Conservation (phyloP, 1,139 yeast species). For the Pichia sp. region DNA sequence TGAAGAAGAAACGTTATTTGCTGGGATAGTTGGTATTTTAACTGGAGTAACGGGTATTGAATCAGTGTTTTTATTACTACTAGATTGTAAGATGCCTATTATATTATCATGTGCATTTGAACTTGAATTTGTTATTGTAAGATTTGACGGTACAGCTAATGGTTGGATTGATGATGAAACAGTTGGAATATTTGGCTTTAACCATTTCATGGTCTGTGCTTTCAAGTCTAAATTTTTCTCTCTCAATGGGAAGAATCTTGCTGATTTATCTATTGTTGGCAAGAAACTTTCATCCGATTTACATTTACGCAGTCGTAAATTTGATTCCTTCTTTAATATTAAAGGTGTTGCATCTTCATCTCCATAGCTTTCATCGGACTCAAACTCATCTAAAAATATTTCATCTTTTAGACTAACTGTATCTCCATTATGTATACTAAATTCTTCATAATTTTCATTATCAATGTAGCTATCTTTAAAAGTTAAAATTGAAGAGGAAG, state of each 20-base stretch:
- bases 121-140: neutral
- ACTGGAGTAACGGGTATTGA: constrained; percentile 7
- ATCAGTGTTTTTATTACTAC: constrained; percentile 6
- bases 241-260: constrained; percentile 2
- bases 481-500: constrained; percentile 28
- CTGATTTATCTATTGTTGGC: constrained; percentile 8
- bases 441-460: neutral
- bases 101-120: constrained; percentile 16
- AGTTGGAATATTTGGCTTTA: constrained; percentile 23
- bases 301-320: constrained; percentile 27
- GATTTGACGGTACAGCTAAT: neutral
- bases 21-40: neutral
- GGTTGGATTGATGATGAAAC: constrained; percentile 16
- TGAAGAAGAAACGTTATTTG: neutral
- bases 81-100: constrained; percentile 13
- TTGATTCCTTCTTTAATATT: constrained; percentile 17
- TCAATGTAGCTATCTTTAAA: constrained; percentile 22
- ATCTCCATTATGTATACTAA: neutral
- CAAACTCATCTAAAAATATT: constrained; percentile 5
- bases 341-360: constrained; percentile 20
- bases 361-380: constrained; percentile 22
- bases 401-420: neutral
- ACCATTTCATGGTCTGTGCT: constrained; percentile 29
- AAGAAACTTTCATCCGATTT: constrained; percentile 36
- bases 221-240: constrained; percentile 20